phyloP scores from a whole-genome alignment of 768 basidiomycete genomes.

The Mycena polygramma region DNA sequence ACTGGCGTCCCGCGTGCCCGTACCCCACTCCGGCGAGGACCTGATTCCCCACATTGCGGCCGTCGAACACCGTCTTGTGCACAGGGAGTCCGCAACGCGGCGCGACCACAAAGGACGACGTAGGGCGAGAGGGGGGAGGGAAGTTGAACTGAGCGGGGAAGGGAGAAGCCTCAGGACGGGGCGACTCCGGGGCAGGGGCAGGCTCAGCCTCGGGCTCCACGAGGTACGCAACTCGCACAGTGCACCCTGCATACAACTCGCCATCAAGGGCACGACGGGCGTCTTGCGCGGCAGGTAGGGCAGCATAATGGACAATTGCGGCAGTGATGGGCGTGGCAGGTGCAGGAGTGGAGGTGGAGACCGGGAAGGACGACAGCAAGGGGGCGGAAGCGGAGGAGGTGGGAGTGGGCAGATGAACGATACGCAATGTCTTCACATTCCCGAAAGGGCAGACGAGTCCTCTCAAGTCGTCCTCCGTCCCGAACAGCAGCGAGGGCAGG shows the following conservation, averaged over 20 bases:
- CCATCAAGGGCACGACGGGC: conserved; percentile 33
- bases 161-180: conserved; percentile 14
- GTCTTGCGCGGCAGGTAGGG: conserved; percentile 32
- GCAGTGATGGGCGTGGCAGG: conserved; percentile 24
- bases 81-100: conserved; percentile 23
- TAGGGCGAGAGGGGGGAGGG: conserved; percentile 6
- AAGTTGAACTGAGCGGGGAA: conserved; percentile 26
- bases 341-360: conserved; percentile 15
- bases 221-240: conserved; percentile 31
- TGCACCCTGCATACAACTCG: conserved; percentile 35
- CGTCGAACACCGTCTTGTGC: conserved; percentile 30
- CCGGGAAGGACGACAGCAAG: background rate
- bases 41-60: conserved; percentile 35
- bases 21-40: conserved; percentile 3
- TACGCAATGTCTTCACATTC: conserved; percentile 56
- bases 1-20: conserved; percentile 22
- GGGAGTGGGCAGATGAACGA: conserved; percentile 74
- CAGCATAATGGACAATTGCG: conserved; percentile 33
- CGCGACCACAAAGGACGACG: background rate
- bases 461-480: conserved; percentile 34
- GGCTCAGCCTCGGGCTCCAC: conserved; percentile 29
- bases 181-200: conserved; percentile 28
- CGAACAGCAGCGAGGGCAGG: conserved; percentile 36
- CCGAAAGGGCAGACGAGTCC: conserved; percentile 38
- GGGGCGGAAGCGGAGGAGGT: background rate